Evolutionary conservation across 805 yeast species (phyloP), one percentile per base, ranked within the genome.

Genomic region (Torulaspora franciscae): DNA sequence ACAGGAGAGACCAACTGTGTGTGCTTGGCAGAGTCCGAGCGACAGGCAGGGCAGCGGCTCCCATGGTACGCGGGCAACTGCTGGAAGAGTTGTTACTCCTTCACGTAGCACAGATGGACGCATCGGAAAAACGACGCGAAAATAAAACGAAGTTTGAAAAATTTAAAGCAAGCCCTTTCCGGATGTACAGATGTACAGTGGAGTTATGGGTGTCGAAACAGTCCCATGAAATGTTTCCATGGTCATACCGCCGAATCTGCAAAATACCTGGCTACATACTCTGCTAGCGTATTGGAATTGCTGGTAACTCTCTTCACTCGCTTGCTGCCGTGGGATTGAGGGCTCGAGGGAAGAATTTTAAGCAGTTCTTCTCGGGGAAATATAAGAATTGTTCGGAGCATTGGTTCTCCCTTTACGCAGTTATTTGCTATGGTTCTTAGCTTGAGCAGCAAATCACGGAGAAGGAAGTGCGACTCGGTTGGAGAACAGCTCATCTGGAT

Each of bases 201-300:
- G 5, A 15, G 30, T 3, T 19, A 23, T 22, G 44, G 44, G 34
- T 41, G 35, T 34, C 10, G 3, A 2, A 34, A 27, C 35, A 41
- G 44, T 41, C 44, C 8, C 8, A 4, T 14, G 35, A 9, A 28
- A 22, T 19, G 9, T 11, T n/a, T 7, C 9, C 25, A 15, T n/a
- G 11, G 23, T 22, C 22, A 39, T 15, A 44, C 39, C 15, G 40
- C 33, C 15, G n/a, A 23, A 43, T 60, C 64, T 2, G 62, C 56
- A 41, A 56, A 61, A 43, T 48, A 61, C 41, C 54, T 61, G 17
- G 50, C 43, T 15, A 61, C 45, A 42, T 57, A 61, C 29, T 57
- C 57, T 8, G 51, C 54, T 8, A 61, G 32, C 19, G 61, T 48
- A 42, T 52, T 56, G 7, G 59, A 60, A 11, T 45, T 48, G 11